phyloP scores from a whole-genome alignment of 768 basidiomycete genomes.

The Psilocybe azurescens region DNA sequence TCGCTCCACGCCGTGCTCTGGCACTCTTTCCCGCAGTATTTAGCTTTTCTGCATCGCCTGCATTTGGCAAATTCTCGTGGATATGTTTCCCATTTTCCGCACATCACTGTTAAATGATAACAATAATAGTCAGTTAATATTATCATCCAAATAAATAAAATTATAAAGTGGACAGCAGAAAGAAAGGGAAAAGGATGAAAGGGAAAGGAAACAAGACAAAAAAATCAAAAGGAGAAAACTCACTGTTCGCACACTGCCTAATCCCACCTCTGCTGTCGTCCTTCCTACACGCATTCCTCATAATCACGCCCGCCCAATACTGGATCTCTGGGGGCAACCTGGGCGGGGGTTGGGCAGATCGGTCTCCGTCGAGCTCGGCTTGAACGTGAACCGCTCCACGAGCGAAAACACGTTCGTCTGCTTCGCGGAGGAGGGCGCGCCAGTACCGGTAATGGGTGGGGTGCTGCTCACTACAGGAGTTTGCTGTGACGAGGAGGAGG shows the following conservation, averaged over 20 bases:
- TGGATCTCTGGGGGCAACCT: constrained; percentile 89
- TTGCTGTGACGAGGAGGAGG: constrained; percentile 6
- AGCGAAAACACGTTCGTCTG: constrained; percentile 95
- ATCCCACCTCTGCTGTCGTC: constrained; percentile 94
- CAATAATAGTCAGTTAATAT: no score
- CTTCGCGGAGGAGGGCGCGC: constrained; percentile 34
- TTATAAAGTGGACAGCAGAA: background rate
- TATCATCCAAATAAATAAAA: background rate
- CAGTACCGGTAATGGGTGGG: background rate
- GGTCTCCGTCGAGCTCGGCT: constrained; percentile 83
- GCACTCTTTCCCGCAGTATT: constrained; percentile 98
- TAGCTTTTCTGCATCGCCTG: constrained; percentile 93
- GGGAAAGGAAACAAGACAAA: background rate
- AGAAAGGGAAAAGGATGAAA: background rate
- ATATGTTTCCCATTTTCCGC: constrained; percentile 92
- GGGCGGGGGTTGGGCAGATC: constrained; percentile 71
- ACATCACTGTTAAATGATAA: constrained; percentile 69
- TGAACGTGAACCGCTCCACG: constrained; percentile 95
- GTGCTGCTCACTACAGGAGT: background rate
- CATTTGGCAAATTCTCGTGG: constrained; percentile 98
- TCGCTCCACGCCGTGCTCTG: constrained; percentile 97
- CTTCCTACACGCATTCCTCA: constrained; percentile 98
- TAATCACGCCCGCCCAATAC: constrained; percentile 99
- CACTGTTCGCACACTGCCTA: constrained; percentile 96
- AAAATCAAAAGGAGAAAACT: constrained; percentile 32